A percentile compares a stretch with the other conserved stretches of the same genome.
Conservation (phyloP, 345 rosid genomes). For the Hevea brasiliensis region DNA sequence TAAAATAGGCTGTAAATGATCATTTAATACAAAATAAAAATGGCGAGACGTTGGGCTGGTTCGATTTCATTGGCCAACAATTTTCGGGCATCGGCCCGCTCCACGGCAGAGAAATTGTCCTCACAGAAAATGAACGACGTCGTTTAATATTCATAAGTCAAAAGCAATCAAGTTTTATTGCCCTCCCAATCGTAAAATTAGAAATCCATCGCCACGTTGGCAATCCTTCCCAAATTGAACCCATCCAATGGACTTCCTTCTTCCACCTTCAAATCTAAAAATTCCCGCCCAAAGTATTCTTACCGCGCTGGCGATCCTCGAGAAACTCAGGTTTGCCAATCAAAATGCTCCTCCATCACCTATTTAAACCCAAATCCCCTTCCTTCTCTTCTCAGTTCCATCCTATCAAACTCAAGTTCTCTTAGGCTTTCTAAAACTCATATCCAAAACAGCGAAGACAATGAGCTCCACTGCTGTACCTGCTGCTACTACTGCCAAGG, state of each 20-base stretch:
- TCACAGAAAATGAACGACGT: too few relatives aligned
- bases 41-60: too few relatives aligned
- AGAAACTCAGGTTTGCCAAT: constrained; percentile 24
- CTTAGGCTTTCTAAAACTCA: neutral
- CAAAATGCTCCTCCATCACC: neutral
- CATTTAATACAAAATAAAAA: too few relatives aligned
- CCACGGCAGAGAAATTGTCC: too few relatives aligned
- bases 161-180: too few relatives aligned
- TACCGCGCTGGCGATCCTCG: constrained; percentile 44
- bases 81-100: too few relatives aligned
- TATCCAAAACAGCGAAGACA: neutral
- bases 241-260: neutral
- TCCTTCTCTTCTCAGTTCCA: too few relatives aligned
- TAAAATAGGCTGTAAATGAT: too few relatives aligned
- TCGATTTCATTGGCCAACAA: too few relatives aligned
- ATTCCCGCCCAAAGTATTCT: neutral
- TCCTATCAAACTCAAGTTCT: too few relatives aligned
- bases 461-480: constrained; percentile 1
- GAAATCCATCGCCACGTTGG: neutral
- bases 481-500: constrained; percentile 3
- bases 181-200: neutral
- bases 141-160: too few relatives aligned
- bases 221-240: neutral
- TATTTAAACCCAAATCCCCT: neutral
- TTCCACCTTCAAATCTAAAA: neutral